Percentiles rank a stretch among this genome's conserved stretches.
Conservation (phyloP, 192 early-diverging fungal species). For the Endogone sp. region DNA sequence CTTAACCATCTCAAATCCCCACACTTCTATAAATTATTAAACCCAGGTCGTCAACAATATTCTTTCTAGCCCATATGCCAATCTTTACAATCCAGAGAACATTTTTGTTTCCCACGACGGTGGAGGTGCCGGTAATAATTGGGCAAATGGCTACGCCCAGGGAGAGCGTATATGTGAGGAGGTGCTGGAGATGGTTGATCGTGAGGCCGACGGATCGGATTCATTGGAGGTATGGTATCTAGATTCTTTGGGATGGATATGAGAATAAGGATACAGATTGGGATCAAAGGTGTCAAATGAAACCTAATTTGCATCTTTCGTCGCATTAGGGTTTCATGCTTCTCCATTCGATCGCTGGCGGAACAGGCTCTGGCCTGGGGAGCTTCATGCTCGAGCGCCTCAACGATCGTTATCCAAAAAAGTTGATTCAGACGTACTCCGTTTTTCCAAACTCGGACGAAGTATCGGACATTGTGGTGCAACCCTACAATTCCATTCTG, state of each 20-base stretch:
- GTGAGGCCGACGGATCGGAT: conserved; percentile 95
- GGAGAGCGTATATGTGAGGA: conserved; percentile 90
- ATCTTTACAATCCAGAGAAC: conserved; percentile 97
- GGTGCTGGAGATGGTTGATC: conserved; percentile 93
- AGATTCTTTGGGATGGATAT: background rate
- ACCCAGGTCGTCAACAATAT: conserved; percentile 87
- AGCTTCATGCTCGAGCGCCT: conserved; percentile 89
- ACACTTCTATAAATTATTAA: background rate
- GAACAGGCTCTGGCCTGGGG: conserved; percentile 96
- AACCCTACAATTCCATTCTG: conserved; percentile 96
- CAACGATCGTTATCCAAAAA: conserved; percentile 95
- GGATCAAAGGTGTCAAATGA: background rate
- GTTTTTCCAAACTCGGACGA: conserved; percentile 97
- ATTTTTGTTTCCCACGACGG: conserved; percentile 90
- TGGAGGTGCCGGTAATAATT: conserved; percentile 97
- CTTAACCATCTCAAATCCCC: background rate
- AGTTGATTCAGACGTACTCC: conserved; percentile 95
- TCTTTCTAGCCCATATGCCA: conserved; percentile 78
- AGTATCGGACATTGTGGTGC: conserved; percentile 93
- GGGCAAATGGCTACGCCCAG: conserved; percentile 86
- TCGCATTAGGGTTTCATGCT: conserved; percentile 81
- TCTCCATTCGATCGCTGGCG: conserved; percentile 96
- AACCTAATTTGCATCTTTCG: background rate
- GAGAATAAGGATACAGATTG: background rate
- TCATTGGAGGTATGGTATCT: conserved; percentile 67